These are phyloP conservation scores for Carex scoparia DNA, from an alignment of 176 grass and related monocot species.

Conservation along the genomic window DNA sequence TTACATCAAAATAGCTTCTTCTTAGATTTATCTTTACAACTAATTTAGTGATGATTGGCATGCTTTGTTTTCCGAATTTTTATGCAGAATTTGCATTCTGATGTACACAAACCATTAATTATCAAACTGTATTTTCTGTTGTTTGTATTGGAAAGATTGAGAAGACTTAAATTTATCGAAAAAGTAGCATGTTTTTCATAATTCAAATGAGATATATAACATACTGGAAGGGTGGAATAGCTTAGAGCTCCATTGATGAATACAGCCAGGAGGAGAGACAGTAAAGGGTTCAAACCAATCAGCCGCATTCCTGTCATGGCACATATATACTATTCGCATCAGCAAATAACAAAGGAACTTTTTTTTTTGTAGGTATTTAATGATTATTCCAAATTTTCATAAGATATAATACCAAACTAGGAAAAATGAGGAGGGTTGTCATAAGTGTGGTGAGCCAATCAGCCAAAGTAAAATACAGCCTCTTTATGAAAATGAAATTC, in stretches of 20 bases:
- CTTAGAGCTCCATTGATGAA: slow-evolving; percentile 59
- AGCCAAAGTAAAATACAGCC: too few species aligned
- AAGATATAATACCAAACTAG: neutral
- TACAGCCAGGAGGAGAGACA: slow-evolving; percentile 54
- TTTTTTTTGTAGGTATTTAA: neutral
- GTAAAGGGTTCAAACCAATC: slow-evolving; percentile 68
- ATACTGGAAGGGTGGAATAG: slow-evolving; percentile 66
- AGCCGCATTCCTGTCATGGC: slow-evolving; percentile 41
- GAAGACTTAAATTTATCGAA: neutral
- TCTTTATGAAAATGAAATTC: too few species aligned
- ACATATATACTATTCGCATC: neutral
- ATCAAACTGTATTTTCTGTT: neutral
- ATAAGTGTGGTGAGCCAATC: too few species aligned
- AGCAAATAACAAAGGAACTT: neutral
- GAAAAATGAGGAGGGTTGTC: too few species aligned
- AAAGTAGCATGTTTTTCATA: neutral
- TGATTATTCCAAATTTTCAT: neutral
- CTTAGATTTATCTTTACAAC: neutral
- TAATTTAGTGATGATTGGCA: neutral
- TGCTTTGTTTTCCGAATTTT: neutral
- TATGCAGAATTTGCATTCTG: neutral
- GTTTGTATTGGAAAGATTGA: neutral
- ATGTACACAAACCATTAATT: neutral
- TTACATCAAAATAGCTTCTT: too few species aligned
- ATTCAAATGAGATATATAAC: neutral